Evolutionary conservation across 2,329 filamentous ascomycete species (phyloP), one percentile per base, ranked within the genome.

Genomic region (Ophiostoma quercus): DNA sequence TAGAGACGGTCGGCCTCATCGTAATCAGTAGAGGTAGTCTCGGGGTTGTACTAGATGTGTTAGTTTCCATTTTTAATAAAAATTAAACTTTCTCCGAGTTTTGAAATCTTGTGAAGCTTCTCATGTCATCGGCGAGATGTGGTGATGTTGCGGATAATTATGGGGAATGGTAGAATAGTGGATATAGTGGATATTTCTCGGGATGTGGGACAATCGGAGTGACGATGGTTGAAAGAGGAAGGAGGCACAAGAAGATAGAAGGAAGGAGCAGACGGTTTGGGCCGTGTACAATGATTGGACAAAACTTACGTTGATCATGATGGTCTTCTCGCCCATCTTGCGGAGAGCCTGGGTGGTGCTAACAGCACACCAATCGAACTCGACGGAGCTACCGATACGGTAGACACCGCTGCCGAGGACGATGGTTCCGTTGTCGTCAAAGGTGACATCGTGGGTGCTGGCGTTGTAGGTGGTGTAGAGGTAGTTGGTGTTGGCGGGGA

Each of bases 291-390:
- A 51, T 51, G 4, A 51, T 19, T n/a, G 4, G 47, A 8, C 47
- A 51, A 16, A 57, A 81, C 83, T 84, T 80, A 86, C 84, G 77
- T 98, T 98, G 77, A 99, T 95, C 92, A 98, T 96, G 71, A 97
- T 88, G 39, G 95, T 98, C 88, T 97, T 97, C 84, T 97, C 91
- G 74, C 93, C 94, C 84, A 96, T 92, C 72, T 90, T 84, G 76
- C 89, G 88, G 73, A 98, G 85, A 60, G 92, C 91, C 73, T 92
- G 85, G 12, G 93, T 94, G 73, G 93, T 91, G 77, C 93, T 95
- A 72, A 97, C 93, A 73, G 94, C 93, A 79, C 94, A 98, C 94
- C 94, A 98, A 81, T 99, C 94, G 78, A 99, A 99, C 81, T 99
- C 95, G 68, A 99, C 95, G 7, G 94, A 97, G 82, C 90, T 94